Percentiles rank a stretch among this genome's conserved stretches.
phyloP scores from a whole-genome alignment of 2,329 filamentous ascomycete genomes.

The Rutstroemia sp. region DNA sequence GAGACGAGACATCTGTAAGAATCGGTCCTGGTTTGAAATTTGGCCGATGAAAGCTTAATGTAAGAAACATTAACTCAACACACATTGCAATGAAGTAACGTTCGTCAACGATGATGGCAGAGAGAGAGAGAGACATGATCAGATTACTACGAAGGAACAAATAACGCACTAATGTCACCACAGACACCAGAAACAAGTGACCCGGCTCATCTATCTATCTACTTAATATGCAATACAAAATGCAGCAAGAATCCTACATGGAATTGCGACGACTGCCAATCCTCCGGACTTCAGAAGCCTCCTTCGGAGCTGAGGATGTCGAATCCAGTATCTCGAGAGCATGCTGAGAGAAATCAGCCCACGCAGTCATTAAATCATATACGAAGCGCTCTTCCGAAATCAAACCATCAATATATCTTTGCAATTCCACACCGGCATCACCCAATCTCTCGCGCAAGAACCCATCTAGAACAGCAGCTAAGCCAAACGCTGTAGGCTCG shows the following conservation, averaged over 20 bases:
- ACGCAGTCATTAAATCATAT: conserved; percentile 3
- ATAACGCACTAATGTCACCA: neutral
- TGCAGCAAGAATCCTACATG: neutral
- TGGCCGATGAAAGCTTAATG: neutral
- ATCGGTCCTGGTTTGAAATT: neutral
- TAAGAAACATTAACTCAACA: no score
- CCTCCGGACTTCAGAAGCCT: neutral
- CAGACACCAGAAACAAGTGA: neutral
- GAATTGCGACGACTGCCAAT: conserved; percentile 2
- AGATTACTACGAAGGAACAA: no score
- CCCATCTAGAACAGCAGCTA: neutral
- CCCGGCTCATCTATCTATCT: neutral
- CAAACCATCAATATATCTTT: conserved; percentile 2
- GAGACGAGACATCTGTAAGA: neutral
- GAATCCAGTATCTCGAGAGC: neutral
- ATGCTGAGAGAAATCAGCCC: conserved; percentile 8
- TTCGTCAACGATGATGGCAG: no score
- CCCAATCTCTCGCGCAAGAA: neutral
- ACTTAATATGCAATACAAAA: no score
- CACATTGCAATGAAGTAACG: no score
- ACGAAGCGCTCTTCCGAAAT: conserved; percentile 9
- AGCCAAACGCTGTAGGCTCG: neutral
- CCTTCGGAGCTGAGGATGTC: neutral
- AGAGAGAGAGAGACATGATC: no score
- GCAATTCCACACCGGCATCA: neutral